Evolutionary conservation across 345 rosid genomes (phyloP), one percentile per base, ranked within the genome.

Genomic region (Cochlearia excelsa): DNA sequence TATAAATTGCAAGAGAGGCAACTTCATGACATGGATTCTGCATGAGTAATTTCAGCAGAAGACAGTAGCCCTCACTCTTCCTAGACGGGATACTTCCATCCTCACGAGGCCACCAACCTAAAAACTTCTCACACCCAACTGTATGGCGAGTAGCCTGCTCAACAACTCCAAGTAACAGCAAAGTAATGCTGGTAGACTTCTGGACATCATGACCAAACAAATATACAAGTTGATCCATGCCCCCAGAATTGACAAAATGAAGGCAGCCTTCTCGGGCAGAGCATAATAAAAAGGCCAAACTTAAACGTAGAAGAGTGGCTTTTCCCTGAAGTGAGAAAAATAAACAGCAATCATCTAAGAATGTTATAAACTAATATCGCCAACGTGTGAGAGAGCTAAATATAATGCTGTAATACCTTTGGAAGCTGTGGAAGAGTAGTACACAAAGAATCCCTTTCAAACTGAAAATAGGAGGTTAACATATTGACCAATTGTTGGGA

Each of bases 41-140:
- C 80, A 92, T 72, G 58, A 92, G 75, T 69, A 89, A 68, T 57
- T 81, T 87, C 78, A 92, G 72, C 77, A 92, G 65, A 73, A 77
- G 83, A 66, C 78, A 72, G 68, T 92, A 92, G 44, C 93, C 84
- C 71, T 86, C 82, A 74, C 99, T 92, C 51, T 60, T 66, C 53
- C 89, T 75, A 71, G 83, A 76, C 26, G 99, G 94, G 41, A 89
- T 70, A 42, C 55, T 75, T 68, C 81, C 89, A 74, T 89, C 84
- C 78, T 85, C 85, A 59, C 91, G 97, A 66, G 89, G 97, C 95
- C 97, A 92, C 98, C 98, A 92, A 51, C 97, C 97, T 62, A 92
- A 72, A 73, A 84, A 77, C 48, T 91, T 91, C 69, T 92, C 97
- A 72, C 98, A 92, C 5, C 97, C 98, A 76, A 89, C 72, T 33